These are phyloP conservation scores for Entamoeba invadens DNA, from an alignment of 208 protist genomes.

Conservation along the genomic window DNA sequence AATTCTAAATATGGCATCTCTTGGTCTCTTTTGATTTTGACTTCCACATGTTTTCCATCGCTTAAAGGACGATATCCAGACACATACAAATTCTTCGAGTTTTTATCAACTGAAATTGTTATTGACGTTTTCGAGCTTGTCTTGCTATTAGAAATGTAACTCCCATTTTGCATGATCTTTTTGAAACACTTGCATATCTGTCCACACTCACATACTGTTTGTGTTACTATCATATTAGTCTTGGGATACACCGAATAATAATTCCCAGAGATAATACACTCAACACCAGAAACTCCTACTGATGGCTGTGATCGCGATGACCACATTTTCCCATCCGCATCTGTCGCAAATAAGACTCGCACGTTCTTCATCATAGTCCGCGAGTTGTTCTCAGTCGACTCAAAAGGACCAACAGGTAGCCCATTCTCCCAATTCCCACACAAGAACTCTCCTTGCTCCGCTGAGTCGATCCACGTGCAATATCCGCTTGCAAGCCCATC, in stretches of 20 bases:
- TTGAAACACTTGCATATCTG: not conserved
- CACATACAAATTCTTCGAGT: not conserved
- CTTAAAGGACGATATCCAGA: not conserved
- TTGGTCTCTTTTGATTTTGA: not conserved
- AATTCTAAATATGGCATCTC: not conserved
- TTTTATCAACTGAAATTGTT: not conserved
- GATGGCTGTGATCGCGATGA: not conserved
- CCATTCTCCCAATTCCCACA: not conserved
- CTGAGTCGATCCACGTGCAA: not conserved
- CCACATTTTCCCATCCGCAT: not conserved
- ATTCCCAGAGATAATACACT: not conserved
- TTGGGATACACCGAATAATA: not conserved
- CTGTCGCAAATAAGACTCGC: not conserved
- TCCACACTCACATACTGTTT: not conserved
- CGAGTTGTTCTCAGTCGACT: not conserved
- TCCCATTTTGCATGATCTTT: not conserved
- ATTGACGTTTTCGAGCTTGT: not conserved
- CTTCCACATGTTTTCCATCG: not conserved
- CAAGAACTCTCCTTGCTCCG: not conserved
- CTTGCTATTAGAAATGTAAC: not conserved
- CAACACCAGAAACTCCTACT: not conserved
- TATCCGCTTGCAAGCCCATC: not conserved
- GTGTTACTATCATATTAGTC: not conserved
- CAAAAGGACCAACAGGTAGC: not conserved
- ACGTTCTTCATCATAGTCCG: not conserved